Base-by-base conservation (phyloP, 2,329 filamentous ascomycete genomes). In the Xylaria multiplex region DNA sequence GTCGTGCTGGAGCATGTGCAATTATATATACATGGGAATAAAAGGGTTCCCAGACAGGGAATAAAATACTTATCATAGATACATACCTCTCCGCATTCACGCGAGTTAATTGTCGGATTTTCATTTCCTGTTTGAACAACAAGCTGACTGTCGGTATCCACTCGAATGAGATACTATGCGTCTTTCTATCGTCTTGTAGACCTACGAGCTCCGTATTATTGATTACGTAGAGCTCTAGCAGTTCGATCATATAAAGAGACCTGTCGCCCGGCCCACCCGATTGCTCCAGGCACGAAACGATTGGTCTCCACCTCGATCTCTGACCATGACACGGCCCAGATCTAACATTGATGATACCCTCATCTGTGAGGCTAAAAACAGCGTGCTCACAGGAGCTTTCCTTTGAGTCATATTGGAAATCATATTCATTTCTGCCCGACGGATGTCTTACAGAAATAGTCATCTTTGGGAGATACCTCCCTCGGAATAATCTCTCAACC, bases 141-240 rank as follows among this genome's bases (percentile, higher is more conserved):
- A 16, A 19, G 19, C 8, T 24, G 24, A 59, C 2, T 14, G 56
- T 59, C 37, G 56, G 56, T 2, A 40, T 6, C 56, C 43, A 59
- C 13, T 49, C 13, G 8, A 59, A 40, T 3, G 56, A 59, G 30
- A 59, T 24, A 8, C 2, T 53, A 4, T 37, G 27, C n/a, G 27
- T 32, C 2, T 9, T 37, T 4, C 6, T 5, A 16, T 37, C 32
- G 8, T 6, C 11, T 9, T 53, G 49, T 53, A 53, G 43, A 6
- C 30, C n/a, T 6, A 49, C 19, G 4, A 27, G 27, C n/a, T 53
- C 32, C 16, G 49, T 22, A 37, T 53, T 53, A 30, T 53, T 53
- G 16, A 37, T n/a, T 35, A 37, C 11, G 13, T 7, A 14, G 30
- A 53, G n/a, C 6, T 37, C 49, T 4, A n/a, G n/a, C 7, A 53